Conservation (phyloP, 1,284 basidiomycete species). For the Puccinia polysora region DNA sequence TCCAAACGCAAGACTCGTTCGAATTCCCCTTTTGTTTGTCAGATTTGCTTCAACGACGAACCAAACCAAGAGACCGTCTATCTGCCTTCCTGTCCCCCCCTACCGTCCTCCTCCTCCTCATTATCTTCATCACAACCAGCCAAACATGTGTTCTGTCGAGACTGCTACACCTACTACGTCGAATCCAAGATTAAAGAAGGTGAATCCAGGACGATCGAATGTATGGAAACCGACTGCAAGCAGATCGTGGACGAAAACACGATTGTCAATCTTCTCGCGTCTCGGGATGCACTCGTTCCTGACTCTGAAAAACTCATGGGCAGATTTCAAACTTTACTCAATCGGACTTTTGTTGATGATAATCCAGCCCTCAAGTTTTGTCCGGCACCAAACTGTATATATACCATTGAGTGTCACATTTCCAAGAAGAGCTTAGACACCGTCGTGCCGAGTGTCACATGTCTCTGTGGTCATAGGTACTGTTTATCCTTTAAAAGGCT, state of each 20-base stretch:
- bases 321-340: slow-evolving; percentile 75
- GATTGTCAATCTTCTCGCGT: slow-evolving; percentile 56
- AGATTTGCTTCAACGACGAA: slow-evolving; percentile 74
- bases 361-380: slow-evolving; percentile 83
- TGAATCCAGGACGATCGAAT: slow-evolving; percentile 73
- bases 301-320: background rate
- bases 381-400: slow-evolving; percentile 63
- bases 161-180: slow-evolving; percentile 81
- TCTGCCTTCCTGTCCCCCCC: slow-evolving; percentile 71
- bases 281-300: too few species aligned
- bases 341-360: slow-evolving; percentile 83
- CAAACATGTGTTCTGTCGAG: slow-evolving; percentile 60
- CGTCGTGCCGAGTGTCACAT: slow-evolving; percentile 82
- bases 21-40: slow-evolving; percentile 68
- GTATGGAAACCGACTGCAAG: slow-evolving; percentile 86
- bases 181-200: slow-evolving; percentile 79
- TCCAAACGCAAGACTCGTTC: slow-evolving; percentile 50
- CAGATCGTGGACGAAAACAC: slow-evolving; percentile 62
- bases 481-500: slow-evolving; percentile 50
- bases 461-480: slow-evolving; percentile 71
- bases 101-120: slow-evolving; percentile 51
- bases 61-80: slow-evolving; percentile 60
- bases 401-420: slow-evolving; percentile 81
- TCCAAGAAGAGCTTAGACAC: slow-evolving; percentile 59
- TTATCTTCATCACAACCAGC: too few species aligned